Evolutionary conservation across 176 grass and related monocot genomes (phyloP).

Genomic region (Oryza meridionalis): DNA sequence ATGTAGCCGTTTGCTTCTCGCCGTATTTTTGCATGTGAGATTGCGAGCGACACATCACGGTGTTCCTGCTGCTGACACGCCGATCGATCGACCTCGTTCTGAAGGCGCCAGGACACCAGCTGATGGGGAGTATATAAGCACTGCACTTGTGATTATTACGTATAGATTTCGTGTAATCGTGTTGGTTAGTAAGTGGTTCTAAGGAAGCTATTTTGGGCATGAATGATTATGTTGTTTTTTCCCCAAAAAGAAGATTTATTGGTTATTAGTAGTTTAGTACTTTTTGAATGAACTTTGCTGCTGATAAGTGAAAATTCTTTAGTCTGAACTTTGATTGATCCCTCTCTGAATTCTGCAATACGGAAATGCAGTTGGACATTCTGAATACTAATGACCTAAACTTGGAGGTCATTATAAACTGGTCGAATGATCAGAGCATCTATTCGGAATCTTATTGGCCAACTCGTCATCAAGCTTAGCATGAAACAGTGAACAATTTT

Average conservation of each 20-base stretch:
- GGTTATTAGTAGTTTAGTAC: too few relatives aligned
- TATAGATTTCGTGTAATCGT: background rate
- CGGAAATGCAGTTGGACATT: background rate
- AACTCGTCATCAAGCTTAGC: background rate
- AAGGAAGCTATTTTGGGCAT: background rate
- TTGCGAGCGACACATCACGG: background rate
- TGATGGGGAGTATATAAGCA: background rate
- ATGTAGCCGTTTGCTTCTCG: constrained; percentile 4
- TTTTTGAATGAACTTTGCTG: background rate
- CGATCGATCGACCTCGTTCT: constrained; percentile 13
- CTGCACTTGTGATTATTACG: background rate
- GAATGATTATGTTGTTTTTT: background rate
- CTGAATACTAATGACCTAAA: background rate
- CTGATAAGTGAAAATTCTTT: background rate
- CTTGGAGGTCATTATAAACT: background rate
- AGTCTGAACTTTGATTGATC: background rate
- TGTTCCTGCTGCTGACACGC: background rate
- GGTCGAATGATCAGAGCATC: background rate
- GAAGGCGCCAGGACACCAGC: constrained; percentile 14
- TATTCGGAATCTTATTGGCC: background rate
- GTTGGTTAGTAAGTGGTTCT: background rate
- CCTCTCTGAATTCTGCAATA: background rate
- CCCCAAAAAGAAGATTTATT: background rate
- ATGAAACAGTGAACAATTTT: background rate
- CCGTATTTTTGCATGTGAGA: constrained; percentile 1